These are phyloP conservation scores for Podila epigama DNA, from an alignment of 192 early-diverging fungal genomes.

Conservation along the genomic window DNA sequence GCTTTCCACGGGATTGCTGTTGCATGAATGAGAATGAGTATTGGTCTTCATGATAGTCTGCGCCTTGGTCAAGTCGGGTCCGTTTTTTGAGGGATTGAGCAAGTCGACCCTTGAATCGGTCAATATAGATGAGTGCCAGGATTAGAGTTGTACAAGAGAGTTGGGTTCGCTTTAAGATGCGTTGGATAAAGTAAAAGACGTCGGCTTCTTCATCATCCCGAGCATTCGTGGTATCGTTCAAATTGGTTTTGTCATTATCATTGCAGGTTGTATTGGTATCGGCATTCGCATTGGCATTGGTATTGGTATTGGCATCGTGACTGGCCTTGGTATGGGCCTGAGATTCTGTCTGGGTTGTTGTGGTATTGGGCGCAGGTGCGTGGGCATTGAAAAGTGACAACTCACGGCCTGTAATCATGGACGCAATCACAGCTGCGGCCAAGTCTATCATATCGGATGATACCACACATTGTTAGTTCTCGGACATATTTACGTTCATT, in stretches of 20 bases:
- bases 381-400: conserved; percentile 24
- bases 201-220: conserved; percentile 17
- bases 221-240: background rate
- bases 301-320: background rate
- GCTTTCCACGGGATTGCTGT: background rate
- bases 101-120: conserved; percentile 49
- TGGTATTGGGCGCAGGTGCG: background rate
- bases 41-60: conserved; percentile 22
- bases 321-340: too few species aligned
- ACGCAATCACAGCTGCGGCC: conserved; percentile 54
- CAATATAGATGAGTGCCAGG: conserved; percentile 55
- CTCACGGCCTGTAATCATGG: conserved; percentile 50
- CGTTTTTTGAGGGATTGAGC: conserved; percentile 9
- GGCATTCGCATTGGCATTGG: too few species aligned
- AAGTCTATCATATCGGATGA: conserved; percentile 48
- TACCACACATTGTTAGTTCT: too few species aligned
- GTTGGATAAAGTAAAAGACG: conserved; percentile 56
- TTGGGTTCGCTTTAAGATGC: conserved; percentile 55
- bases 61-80: conserved; percentile 28
- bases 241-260: background rate
- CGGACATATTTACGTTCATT: too few species aligned
- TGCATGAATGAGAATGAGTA: conserved; percentile 4
- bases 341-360: background rate
- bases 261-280: too few species aligned
- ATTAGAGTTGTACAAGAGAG: conserved; percentile 57